Percentiles rank a stretch among this genome's conserved stretches.
Evolutionary conservation across 805 yeast genomes (phyloP).

Genomic region (Lachancea nothofagi): DNA sequence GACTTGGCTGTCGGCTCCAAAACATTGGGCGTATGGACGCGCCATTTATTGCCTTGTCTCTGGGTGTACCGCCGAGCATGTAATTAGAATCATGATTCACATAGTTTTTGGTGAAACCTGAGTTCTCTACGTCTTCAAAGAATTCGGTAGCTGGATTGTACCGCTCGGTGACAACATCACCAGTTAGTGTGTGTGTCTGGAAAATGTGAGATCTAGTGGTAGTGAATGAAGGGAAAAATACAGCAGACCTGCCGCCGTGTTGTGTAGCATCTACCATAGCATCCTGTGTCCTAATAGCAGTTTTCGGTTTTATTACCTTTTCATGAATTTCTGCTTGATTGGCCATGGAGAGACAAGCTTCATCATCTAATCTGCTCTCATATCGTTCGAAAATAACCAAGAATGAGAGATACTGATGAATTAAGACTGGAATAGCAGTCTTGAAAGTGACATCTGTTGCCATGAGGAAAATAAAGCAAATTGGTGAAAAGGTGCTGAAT

Average conservation of each 20-base stretch:
- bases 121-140: constrained; percentile 19
- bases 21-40: constrained; percentile 8
- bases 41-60: constrained; percentile 8
- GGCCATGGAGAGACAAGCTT: constrained; percentile 53
- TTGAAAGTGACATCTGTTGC: constrained; percentile 35
- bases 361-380: constrained; percentile 48
- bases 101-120: constrained; percentile 6
- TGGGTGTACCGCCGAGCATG: constrained; percentile 1
- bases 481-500: constrained; percentile 54
- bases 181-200: constrained; percentile 43
- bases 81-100: neutral
- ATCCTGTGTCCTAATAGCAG: constrained; percentile 48
- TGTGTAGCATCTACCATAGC: constrained; percentile 57
- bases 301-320: constrained; percentile 56
- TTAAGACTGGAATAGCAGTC: constrained; percentile 33
- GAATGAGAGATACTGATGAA: constrained; percentile 37
- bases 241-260: constrained; percentile 19
- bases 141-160: constrained; percentile 30
- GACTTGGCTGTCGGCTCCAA: constrained; percentile 11
- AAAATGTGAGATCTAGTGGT: constrained; percentile 37
- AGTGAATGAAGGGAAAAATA: constrained; percentile 31
- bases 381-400: constrained; percentile 41
- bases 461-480: constrained; percentile 42
- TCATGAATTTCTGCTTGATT: constrained; percentile 56
- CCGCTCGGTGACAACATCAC: constrained; percentile 30